These are phyloP conservation scores for Periconia sp. DNA, from an alignment of 2,329 filamentous ascomycete species.

Conservation along the genomic window DNA sequence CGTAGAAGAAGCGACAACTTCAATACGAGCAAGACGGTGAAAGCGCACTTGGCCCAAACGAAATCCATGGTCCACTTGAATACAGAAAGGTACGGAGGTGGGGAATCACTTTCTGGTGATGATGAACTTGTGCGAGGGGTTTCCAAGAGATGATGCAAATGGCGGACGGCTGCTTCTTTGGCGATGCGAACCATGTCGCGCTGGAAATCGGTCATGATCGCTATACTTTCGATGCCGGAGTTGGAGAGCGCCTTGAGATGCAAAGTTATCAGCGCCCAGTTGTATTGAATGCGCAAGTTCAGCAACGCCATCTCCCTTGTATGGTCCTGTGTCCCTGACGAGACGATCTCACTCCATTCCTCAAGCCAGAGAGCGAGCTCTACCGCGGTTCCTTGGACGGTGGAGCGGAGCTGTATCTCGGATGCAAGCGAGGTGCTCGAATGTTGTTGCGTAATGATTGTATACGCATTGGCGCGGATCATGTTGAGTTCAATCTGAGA, in stretches of 20 bases:
- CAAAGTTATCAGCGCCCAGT: slow-evolving; percentile 57
- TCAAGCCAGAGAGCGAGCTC: slow-evolving; percentile 46
- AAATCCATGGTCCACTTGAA: slow-evolving; percentile 60
- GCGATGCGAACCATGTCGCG: slow-evolving; percentile 52
- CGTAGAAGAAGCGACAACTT: slow-evolving; percentile 55
- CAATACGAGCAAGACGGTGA: slow-evolving; percentile 58
- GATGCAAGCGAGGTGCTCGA: slow-evolving; percentile 11
- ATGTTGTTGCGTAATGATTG: slow-evolving; percentile 15
- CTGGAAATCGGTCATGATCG: slow-evolving; percentile 54
- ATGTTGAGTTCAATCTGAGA: slow-evolving; percentile 56
- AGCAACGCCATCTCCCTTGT: slow-evolving; percentile 33
- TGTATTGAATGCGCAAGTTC: slow-evolving; percentile 55
- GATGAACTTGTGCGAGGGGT: slow-evolving; percentile 16
- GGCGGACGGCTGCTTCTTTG: slow-evolving; percentile 54
- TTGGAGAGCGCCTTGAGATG: slow-evolving; percentile 54
- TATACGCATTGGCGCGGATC: slow-evolving; percentile 38
- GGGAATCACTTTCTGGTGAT: slow-evolving; percentile 23
- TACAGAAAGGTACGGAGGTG: slow-evolving; percentile 49
- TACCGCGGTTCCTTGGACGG: slow-evolving; percentile 22
- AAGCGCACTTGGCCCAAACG: slow-evolving; percentile 61
- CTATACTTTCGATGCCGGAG: slow-evolving; percentile 54
- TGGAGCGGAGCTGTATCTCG: slow-evolving; percentile 21
- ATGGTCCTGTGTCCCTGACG: slow-evolving; percentile 12
- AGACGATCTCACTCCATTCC: slow-evolving; percentile 37
- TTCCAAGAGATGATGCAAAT: slow-evolving; percentile 52